Evolutionary conservation across 2,329 filamentous ascomycete species (phyloP), one percentile per base, ranked within the genome.

Genomic region (Bipolaris victoriae): DNA sequence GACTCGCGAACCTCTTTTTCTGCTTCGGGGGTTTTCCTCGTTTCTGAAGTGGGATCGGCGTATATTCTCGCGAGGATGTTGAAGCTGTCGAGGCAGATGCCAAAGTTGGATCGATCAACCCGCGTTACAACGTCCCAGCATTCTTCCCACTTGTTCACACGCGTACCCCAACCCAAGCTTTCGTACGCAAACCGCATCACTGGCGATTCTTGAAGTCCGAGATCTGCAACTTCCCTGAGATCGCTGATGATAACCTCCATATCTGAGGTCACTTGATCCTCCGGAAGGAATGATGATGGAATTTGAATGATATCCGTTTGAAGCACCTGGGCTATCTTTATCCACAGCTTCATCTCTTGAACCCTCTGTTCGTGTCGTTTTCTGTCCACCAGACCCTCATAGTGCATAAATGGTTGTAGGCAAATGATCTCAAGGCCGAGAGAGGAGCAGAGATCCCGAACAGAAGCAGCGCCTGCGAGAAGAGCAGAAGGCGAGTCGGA

Each of bases 341-440:
- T 87, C 90, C 90, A 94, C 20, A 88, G 79, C 10, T 83, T 78
- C 20, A 94, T 81, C 64, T 91, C 84, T 16, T 84, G 79, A 29
- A 92, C 76, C 3, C 86, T 80, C 24, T 79, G 75, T 1, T 76
- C 75, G 67, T 90, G 88, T 57, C 84, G 80, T 15, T 75, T 65
- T 9, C 88, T 81, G 74, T 92, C 86, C 5, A 87, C 58, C 0
- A 92, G 81, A 1, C 90, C 91, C 64, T 93, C 91, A 76, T 90
- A 92, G 76, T 91, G 86, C 78, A 85, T 84, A 72, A 94, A 93
- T 0, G 91, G 91, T 69, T 92, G 90, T 0, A 93, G 81, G 60
- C 86, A 88, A 63, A 91, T 81, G 64, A 91, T 84, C 9, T 78
- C 67, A 20, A 91, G 81, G 31, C 72, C 74, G 24, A 85, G 80